Evolutionary conservation across 352 stramenopile genomes (phyloP).

Genomic region (Phytophthora vignae): DNA sequence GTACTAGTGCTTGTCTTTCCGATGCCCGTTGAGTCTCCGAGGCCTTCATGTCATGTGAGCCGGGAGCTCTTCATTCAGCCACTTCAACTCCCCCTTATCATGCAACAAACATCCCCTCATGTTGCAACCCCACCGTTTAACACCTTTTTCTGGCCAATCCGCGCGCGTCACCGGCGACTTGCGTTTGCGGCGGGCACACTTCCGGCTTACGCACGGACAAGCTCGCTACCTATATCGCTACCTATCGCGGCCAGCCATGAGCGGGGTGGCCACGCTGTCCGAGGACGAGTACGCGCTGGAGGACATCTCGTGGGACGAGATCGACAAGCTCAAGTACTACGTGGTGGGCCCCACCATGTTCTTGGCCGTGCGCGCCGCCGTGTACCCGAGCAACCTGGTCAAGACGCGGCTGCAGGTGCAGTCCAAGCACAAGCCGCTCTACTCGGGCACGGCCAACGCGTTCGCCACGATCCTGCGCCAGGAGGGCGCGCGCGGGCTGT

Average conservation of each 20-base stretch:
- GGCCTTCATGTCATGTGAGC: too few species aligned
- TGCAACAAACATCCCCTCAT: too few species aligned
- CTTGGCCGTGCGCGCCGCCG: constrained; percentile 78
- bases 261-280: constrained; percentile 25
- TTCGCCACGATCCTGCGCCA: constrained; percentile 85
- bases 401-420: constrained; percentile 92
- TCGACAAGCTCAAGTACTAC: constrained; percentile 90
- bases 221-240: background rate
- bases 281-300: constrained; percentile 55
- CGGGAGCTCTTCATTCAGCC: too few species aligned
- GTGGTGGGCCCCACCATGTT: constrained; percentile 86
- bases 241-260: constrained; percentile 19
- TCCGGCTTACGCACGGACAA: background rate
- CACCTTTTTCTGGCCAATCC: too few species aligned
- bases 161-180: too few species aligned
- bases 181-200: background rate
- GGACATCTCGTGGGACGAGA: constrained; percentile 91
- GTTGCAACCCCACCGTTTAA: too few species aligned
- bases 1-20: too few species aligned
- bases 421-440: constrained; percentile 70
- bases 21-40: too few species aligned
- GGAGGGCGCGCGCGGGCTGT: constrained; percentile 80
- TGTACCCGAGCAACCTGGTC: constrained; percentile 90
- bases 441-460: constrained; percentile 84
- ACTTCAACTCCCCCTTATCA: too few species aligned